Conservation (phyloP, 306 rosid species). For the Malus sylvestris region DNA sequence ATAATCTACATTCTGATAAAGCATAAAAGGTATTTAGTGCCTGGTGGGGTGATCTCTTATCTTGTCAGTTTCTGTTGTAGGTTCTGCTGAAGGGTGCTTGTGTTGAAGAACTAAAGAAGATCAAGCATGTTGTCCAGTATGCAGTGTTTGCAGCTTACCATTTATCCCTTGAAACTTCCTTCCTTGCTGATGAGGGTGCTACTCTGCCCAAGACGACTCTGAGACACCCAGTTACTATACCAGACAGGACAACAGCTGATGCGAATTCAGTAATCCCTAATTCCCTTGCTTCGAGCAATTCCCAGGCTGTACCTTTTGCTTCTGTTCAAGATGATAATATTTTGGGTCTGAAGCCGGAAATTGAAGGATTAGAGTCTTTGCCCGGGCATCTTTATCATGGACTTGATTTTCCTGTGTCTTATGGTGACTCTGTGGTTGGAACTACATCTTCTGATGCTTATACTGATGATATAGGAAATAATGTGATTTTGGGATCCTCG, state of each 20-base stretch:
- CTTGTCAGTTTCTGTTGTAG: slow-evolving; percentile 37
- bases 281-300: slow-evolving; percentile 25
- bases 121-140: slow-evolving; percentile 79
- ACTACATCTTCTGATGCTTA: slow-evolving; percentile 27
- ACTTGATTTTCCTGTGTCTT: slow-evolving; percentile 31
- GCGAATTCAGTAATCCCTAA: slow-evolving; percentile 26
- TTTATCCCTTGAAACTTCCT: slow-evolving; percentile 94
- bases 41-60: slow-evolving; percentile 23
- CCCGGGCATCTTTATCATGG: slow-evolving; percentile 25
- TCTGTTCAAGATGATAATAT: slow-evolving; percentile 24
- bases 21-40: neutral
- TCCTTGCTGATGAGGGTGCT: slow-evolving; percentile 99
- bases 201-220: slow-evolving; percentile 67
- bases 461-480: slow-evolving; percentile 32
- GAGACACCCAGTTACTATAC: slow-evolving; percentile 29
- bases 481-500: slow-evolving; percentile 26
- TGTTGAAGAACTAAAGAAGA: slow-evolving; percentile 81
- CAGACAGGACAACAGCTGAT: slow-evolving; percentile 38
- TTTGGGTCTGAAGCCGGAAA: slow-evolving; percentile 30
- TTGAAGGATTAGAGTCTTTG: slow-evolving; percentile 35
- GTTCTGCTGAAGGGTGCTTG: slow-evolving; percentile 78
- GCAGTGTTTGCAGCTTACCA: slow-evolving; percentile 97
- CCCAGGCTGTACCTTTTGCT: slow-evolving; percentile 33
- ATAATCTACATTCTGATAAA: slow-evolving; percentile 1
- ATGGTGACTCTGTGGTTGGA: slow-evolving; percentile 27